Evolutionary conservation across 192 early-diverging fungal genomes (phyloP).

Genomic region (Podila horticola): DNA sequence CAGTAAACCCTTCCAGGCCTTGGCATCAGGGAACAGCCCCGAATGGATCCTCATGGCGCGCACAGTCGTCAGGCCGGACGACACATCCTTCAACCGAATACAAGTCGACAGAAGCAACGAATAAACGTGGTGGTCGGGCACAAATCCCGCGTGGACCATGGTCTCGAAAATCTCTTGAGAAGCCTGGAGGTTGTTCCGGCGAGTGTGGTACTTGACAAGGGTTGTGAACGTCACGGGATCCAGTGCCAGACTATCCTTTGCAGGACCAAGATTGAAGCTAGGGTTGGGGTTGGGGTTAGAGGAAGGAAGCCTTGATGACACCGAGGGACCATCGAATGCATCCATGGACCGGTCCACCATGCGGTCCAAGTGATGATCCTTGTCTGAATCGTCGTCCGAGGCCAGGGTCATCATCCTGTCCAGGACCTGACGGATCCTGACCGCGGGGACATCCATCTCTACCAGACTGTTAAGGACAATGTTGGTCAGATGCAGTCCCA

Average conservation of each 20-base stretch:
- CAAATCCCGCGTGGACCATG: slow-evolving; percentile 35
- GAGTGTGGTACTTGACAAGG: slow-evolving; percentile 39
- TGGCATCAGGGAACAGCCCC: slow-evolving; percentile 27
- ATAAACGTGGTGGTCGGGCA: slow-evolving; percentile 21
- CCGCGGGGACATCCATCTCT: slow-evolving; percentile 14
- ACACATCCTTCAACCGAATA: slow-evolving; percentile 30
- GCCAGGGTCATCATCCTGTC: slow-evolving; percentile 10
- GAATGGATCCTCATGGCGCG: slow-evolving; percentile 16
- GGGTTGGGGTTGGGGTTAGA: too few relatives aligned
- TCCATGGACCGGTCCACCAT: too few relatives aligned
- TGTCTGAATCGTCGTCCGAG: slow-evolving; percentile 15
- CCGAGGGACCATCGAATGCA: too few relatives aligned
- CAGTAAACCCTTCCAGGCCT: slow-evolving; percentile 46
- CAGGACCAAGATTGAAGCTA: too few relatives aligned
- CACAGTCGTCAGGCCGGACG: slow-evolving; percentile 7
- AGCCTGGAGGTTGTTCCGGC: slow-evolving; percentile 18
- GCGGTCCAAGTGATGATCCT: not conserved
- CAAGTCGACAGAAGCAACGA: slow-evolving; percentile 16
- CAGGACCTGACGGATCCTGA: slow-evolving; percentile 24
- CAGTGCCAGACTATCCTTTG: not conserved
- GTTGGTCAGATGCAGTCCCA: slow-evolving; percentile 27
- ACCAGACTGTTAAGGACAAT: slow-evolving; percentile 27
- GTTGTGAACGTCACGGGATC: slow-evolving; percentile 34
- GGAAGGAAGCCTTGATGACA: too few relatives aligned
- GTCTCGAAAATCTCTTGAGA: slow-evolving; percentile 25